Evolutionary conservation across 345 rosid genomes (phyloP).

Genomic region (Acer campestre): DNA sequence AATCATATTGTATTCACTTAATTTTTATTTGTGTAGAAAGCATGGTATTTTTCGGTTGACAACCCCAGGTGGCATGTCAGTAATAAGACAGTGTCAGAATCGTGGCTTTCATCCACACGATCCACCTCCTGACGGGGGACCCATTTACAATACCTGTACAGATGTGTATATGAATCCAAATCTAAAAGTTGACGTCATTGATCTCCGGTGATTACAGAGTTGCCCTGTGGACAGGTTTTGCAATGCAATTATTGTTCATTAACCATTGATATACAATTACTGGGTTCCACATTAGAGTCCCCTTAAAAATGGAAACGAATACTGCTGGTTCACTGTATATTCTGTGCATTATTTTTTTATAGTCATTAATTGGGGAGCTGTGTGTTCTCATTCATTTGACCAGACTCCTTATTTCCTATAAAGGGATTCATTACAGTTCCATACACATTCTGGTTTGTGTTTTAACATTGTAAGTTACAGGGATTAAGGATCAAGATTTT

Average conservation of each 20-base stretch:
- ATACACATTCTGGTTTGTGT: not conserved
- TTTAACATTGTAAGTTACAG: not conserved
- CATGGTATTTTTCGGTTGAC: conserved; percentile 95
- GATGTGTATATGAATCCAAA: conserved; percentile 92
- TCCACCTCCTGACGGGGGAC: conserved; percentile 84
- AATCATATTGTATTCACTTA: not conserved
- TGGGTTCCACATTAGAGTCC: not conserved
- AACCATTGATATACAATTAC: conserved; percentile 3
- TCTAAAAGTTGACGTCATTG: conserved; percentile 76
- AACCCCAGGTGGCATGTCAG: conserved; percentile 91
- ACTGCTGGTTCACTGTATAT: not conserved
- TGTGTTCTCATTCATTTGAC: not conserved
- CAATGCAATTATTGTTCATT: conserved; percentile 22
- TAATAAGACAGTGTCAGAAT: conserved; percentile 78
- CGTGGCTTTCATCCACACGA: conserved; percentile 91
- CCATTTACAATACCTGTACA: conserved; percentile 77
- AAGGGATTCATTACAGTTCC: not conserved
- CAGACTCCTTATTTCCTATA: no score
- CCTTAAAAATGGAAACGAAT: not conserved
- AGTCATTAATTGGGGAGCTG: not conserved
- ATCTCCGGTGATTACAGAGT: conserved; percentile 62
- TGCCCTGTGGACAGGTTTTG: conserved; percentile 1
- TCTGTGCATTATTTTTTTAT: conserved; percentile 1
- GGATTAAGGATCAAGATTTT: not conserved
- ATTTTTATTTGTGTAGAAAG: conserved; percentile 36